Conservation (phyloP, 148 eudicot genomes). For the Mesembryanthemum crystallinum region DNA sequence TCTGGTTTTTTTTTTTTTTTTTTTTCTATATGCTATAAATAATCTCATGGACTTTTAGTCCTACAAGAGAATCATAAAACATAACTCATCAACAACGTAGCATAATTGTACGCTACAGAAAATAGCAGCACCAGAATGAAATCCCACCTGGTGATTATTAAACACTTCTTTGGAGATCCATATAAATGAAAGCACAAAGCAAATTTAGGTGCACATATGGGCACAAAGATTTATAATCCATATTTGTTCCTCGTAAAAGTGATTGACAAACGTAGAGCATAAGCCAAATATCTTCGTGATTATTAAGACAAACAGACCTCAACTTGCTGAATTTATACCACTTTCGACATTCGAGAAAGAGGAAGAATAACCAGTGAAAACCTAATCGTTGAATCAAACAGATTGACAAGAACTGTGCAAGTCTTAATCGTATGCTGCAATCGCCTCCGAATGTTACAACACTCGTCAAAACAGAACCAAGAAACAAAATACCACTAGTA, state of each 20-base stretch:
- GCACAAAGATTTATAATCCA: neutral
- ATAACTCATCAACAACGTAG: no score
- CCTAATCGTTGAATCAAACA: neutral
- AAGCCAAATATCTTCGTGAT: no score
- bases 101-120: neutral
- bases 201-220: conserved; percentile 13
- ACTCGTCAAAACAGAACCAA: neutral
- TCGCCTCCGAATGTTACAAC: conserved; percentile 14
- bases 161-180: neutral
- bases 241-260: conserved; percentile 45
- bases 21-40: no score
- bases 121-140: neutral
- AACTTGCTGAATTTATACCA: neutral
- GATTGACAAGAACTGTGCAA: neutral
- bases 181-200: conserved; percentile 13
- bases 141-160: neutral
- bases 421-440: neutral
- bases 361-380: neutral
- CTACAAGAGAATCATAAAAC: no score
- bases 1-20: no score
- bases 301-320: no score
- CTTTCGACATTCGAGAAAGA: neutral
- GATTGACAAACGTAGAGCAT: conserved; percentile 45
- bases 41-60: no score
- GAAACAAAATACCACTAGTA: neutral